Base-by-base conservation (phyloP, 371 early-diverging fungal species). In the Funneliformis caledonium region DNA sequence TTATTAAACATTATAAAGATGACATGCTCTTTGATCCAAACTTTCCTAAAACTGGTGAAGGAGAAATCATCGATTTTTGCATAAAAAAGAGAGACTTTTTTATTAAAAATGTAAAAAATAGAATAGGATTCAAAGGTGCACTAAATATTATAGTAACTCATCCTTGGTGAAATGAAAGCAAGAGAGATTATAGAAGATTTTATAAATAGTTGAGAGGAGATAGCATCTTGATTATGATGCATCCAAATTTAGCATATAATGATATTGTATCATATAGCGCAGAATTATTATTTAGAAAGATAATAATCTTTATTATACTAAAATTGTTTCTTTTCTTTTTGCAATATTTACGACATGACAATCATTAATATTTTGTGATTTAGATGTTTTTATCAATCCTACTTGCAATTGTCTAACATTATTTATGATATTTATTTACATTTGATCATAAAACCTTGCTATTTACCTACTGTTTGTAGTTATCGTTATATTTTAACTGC, bases 21-120 rank as follows among this genome's bases (percentile, higher is more conserved):
- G 14, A 37, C 37, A 11, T 69, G 7, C 33, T n/a, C 2, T 69
- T 69, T 45, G 47, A 70, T 22, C 1, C 26, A 43, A 10, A 9
- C 2, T 70, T 70, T 12, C 48, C 70, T 4, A 70, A 47, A 8
- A 47, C 47, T 1, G 26, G 47, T n/a, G 26, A 47, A n/a, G 47
- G 70, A 8, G 70, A 69, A 69, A 47, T 45, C 47, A n/a, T 70
- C 43, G 70, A 70, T 45, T 70, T 22, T 45, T 70, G 70, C 43
- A 10, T 69, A 1, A 16, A 69, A 47, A n/a, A n/a, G 45, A 22
- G n/a, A n/a, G 1, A 69, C 8, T 69, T 37, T 37, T 65, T 67
- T 16, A 67, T 14, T 37, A 37, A 67, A 67, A 67, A 67, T 14
- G n/a, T 42, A 37, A 7, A 12, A 67, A 16, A 67, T 42, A 7